Conservation (phyloP, 2,329 filamentous ascomycete genomes). For the Incumbomyces delicatus region DNA sequence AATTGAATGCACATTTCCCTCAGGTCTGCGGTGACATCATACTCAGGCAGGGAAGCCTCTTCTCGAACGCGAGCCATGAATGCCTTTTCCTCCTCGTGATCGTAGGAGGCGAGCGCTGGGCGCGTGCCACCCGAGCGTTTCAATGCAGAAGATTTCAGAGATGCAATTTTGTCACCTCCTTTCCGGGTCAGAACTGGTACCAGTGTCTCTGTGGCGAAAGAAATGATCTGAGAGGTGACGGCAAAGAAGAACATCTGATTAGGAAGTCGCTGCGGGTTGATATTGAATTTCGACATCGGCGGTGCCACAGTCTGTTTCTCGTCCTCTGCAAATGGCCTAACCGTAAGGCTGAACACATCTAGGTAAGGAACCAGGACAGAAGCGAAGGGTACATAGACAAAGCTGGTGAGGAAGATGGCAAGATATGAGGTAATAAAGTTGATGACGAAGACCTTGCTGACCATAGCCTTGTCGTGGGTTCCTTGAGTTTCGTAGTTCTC, state of each 20-base stretch:
- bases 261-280: conserved; percentile 73
- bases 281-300: conserved; percentile 56
- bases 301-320: conserved; percentile 56
- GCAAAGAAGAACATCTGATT: conserved; percentile 95
- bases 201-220: conserved; percentile 72
- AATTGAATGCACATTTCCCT: conserved; percentile 87
- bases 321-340: conserved; percentile 64
- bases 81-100: conserved; percentile 64
- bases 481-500: conserved; percentile 92
- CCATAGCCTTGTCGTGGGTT: conserved; percentile 71
- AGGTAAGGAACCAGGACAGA: conserved; percentile 74
- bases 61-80: conserved; percentile 75
- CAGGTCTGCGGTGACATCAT: conserved; percentile 84
- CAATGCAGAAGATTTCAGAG: conserved; percentile 54
- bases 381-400: conserved; percentile 89
- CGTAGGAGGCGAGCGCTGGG: conserved; percentile 45
- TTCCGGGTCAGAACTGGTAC: conserved; percentile 77
- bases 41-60: conserved; percentile 71
- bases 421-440: conserved; percentile 96
- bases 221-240: conserved; percentile 85
- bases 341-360: conserved; percentile 66
- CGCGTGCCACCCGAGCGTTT: conserved; percentile 45
- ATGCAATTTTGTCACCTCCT: conserved; percentile 67
- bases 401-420: conserved; percentile 82
- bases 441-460: conserved; percentile 87